phyloP scores from a whole-genome alignment of 1,284 basidiomycete species.

The Ceratobasidium sp. region DNA sequence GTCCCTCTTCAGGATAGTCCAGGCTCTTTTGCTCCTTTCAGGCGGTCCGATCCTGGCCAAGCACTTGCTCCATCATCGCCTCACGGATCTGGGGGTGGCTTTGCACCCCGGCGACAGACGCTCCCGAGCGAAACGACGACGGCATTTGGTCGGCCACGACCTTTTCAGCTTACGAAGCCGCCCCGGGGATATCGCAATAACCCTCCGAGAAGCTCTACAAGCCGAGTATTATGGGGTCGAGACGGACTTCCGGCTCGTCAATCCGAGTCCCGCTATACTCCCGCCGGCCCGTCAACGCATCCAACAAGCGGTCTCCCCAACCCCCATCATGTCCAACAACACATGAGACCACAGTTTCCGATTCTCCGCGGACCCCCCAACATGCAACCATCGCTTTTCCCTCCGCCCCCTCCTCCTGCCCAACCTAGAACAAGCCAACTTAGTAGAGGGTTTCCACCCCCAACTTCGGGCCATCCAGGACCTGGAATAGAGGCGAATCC shows the following conservation, averaged over 20 bases:
- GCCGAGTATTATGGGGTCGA: conserved; percentile 32
- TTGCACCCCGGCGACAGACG: conserved; percentile 18
- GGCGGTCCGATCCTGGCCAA: conserved; percentile 32
- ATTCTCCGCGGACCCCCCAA: no score
- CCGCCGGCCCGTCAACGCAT: neutral
- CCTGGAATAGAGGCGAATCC: neutral
- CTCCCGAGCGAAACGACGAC: conserved; percentile 21
- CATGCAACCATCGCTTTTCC: no score
- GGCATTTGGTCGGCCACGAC: conserved; percentile 13
- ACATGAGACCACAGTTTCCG: no score
- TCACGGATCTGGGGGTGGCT: neutral
- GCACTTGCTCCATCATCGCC: neutral
- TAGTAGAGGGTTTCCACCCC: neutral
- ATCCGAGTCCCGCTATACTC: neutral
- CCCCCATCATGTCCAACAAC: conserved; percentile 2
- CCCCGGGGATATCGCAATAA: conserved; percentile 23
- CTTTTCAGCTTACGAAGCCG: conserved; percentile 21
- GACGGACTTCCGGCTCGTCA: conserved; percentile 33
- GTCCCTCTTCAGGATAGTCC: conserved; percentile 16
- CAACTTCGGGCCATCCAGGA: neutral
- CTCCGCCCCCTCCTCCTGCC: no score
- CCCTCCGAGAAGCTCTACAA: conserved; percentile 3
- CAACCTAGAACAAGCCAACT: neutral
- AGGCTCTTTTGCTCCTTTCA: neutral
- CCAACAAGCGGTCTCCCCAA: neutral